These are phyloP conservation scores for Excoecaria agallocha DNA, from an alignment of 345 rosid species.

Conservation along the genomic window DNA sequence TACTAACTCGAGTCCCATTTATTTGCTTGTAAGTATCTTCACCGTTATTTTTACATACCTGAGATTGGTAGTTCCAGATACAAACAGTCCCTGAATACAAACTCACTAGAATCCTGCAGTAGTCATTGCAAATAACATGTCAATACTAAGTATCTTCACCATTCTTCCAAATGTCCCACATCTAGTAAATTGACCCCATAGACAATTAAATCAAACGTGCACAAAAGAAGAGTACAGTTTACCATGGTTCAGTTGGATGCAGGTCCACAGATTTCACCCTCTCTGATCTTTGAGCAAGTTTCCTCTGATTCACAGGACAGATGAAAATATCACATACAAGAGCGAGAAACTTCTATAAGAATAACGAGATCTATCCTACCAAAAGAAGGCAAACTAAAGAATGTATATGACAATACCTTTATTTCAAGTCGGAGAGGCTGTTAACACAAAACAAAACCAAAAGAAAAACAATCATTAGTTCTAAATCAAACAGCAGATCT, in stretches of 20 bases:
- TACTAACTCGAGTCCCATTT: no score
- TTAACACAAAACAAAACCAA: not conserved
- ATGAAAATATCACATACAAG: not conserved
- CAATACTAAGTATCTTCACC: not conserved
- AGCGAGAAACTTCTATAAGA: not conserved
- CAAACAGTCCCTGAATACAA: constrained; percentile 53
- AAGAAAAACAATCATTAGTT: constrained; percentile 9
- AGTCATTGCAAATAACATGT: constrained; percentile 13
- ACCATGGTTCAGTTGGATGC: constrained; percentile 61
- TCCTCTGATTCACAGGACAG: constrained; percentile 34
- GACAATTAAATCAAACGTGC: not conserved
- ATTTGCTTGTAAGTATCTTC: no score
- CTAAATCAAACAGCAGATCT: constrained; percentile 17
- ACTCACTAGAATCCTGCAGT: constrained; percentile 47
- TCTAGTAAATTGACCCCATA: not conserved
- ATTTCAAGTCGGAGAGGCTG: constrained; percentile 62
- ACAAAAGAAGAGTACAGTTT: not conserved
- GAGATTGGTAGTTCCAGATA: constrained; percentile 67
- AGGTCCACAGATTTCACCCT: constrained; percentile 57
- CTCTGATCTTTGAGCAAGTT: constrained; percentile 54
- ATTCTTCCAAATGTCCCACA: not conserved
- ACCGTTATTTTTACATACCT: constrained; percentile 45
- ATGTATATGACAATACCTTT: constrained; percentile 28
- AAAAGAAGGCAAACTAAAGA: constrained; percentile 2
- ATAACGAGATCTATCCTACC: not conserved